Evolutionary conservation across 768 basidiomycete genomes (phyloP).

Genomic region (Pisolithus marmoratus): DNA sequence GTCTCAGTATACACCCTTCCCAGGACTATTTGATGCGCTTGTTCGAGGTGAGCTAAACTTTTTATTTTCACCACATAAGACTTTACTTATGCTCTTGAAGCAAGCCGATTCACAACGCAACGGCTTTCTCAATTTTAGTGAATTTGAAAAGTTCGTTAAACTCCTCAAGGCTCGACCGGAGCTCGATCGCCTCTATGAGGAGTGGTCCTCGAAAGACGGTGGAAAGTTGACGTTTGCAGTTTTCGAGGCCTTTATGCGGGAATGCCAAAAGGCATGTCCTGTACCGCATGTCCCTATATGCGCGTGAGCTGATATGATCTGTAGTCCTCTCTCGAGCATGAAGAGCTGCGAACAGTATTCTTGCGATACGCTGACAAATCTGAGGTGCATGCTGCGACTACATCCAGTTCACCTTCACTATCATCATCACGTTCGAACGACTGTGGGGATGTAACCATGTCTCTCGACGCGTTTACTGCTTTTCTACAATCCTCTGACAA

Average conservation of each 20-base stretch:
- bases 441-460: slow-evolving; percentile 25
- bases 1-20: slow-evolving; percentile 60
- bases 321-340: slow-evolving; percentile 32
- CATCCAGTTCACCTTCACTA: not conserved
- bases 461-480: slow-evolving; percentile 61
- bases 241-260: slow-evolving; percentile 49
- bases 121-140: slow-evolving; percentile 66
- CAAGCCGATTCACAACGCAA: slow-evolving; percentile 53
- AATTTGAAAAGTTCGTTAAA: slow-evolving; percentile 80
- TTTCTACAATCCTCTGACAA: slow-evolving; percentile 85
- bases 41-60: slow-evolving; percentile 45
- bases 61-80: not conserved
- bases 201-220: slow-evolving; percentile 25
- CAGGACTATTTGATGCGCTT: slow-evolving; percentile 46
- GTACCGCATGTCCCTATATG: not conserved
- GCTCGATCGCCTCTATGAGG: slow-evolving; percentile 57
- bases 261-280: slow-evolving; percentile 42
- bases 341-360: slow-evolving; percentile 33
- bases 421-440: not conserved
- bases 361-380: slow-evolving; percentile 26
- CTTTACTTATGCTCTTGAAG: slow-evolving; percentile 30
- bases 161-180: slow-evolving; percentile 82
- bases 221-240: slow-evolving; percentile 32
- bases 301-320: slow-evolving; percentile 7
- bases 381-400: not conserved